A percentile compares a stretch with the other conserved stretches of the same genome.
These are phyloP conservation scores for Fraxinus sp. DNA, from an alignment of 305 asterid genomes.

Conservation along the genomic window DNA sequence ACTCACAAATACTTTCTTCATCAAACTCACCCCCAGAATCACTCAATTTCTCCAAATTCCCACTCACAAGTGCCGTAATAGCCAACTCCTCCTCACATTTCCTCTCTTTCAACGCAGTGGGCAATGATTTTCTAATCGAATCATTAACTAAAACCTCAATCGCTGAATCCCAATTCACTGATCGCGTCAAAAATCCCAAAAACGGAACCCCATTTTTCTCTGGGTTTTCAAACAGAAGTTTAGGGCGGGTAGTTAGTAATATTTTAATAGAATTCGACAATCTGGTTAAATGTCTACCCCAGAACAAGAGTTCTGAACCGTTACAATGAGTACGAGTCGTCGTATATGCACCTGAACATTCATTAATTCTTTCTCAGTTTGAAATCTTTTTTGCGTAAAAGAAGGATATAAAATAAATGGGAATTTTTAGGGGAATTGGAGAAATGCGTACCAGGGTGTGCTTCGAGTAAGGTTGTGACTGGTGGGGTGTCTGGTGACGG, in stretches of 20 bases:
- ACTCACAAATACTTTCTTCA: slow-evolving; percentile 41
- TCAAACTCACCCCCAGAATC: slow-evolving; percentile 31
- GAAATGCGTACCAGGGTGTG: slow-evolving; percentile 52
- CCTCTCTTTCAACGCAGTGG: slow-evolving; percentile 48
- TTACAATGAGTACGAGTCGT: slow-evolving; percentile 80
- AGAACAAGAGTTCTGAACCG: slow-evolving; percentile 63
- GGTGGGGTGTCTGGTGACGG: slow-evolving; percentile 52
- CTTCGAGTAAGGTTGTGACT: slow-evolving; percentile 68
- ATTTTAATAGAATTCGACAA: slow-evolving; percentile 64
- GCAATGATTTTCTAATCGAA: slow-evolving; percentile 61
- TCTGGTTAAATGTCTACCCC: slow-evolving; percentile 74
- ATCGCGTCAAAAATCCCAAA: slow-evolving; percentile 29
- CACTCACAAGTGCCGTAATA: slow-evolving; percentile 73
- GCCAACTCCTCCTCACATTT: slow-evolving; percentile 61
- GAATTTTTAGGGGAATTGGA: not conserved
- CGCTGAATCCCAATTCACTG: slow-evolving; percentile 49
- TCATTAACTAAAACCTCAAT: slow-evolving; percentile 54
- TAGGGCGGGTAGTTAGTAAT: slow-evolving; percentile 47
- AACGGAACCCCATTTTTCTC: slow-evolving; percentile 16
- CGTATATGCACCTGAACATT: slow-evolving; percentile 81
- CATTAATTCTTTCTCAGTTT: not conserved
- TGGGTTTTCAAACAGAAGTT: slow-evolving; percentile 41
- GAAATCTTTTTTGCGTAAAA: not conserved
- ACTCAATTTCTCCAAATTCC: slow-evolving; percentile 42
- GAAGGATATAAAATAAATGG: not conserved